A percentile compares a stretch with the other conserved stretches of the same genome.
These are phyloP conservation scores for Lodderomyces metapsilosis DNA, from an alignment of 1,139 yeast genomes.

Conservation along the genomic window DNA sequence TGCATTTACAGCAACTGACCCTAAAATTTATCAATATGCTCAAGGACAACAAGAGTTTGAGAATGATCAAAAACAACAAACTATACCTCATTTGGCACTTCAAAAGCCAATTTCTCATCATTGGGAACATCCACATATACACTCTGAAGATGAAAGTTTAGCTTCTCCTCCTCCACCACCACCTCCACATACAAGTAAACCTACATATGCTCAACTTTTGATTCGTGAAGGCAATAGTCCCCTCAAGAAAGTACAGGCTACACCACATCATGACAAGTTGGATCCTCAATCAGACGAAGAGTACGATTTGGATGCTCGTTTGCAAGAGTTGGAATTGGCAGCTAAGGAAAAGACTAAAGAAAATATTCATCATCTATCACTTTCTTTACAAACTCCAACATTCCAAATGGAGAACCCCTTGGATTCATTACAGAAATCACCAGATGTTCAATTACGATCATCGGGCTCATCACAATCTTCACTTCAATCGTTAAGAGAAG, in stretches of 20 bases:
- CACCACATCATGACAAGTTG: constrained; percentile 40
- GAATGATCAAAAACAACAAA: constrained; percentile 3
- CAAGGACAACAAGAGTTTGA: constrained; percentile 5
- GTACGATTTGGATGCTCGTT: constrained; percentile 36
- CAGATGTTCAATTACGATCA: constrained; percentile 32
- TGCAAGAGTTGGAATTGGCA: constrained; percentile 31
- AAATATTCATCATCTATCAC: constrained; percentile 38
- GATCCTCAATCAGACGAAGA: constrained; percentile 16
- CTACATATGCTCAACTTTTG: constrained; percentile 18
- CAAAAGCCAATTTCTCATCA: constrained; percentile 10
- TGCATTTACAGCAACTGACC: constrained; percentile 33
- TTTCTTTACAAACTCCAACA: constrained; percentile 28
- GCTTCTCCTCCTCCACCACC: constrained; percentile 17
- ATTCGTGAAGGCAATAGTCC: constrained; percentile 10
- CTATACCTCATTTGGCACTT: background rate
- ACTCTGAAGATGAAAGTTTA: constrained; percentile 9
- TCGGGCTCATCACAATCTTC: constrained; percentile 48
- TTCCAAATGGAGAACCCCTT: constrained; percentile 33
- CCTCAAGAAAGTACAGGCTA: background rate
- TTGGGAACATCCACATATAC: constrained; percentile 24
- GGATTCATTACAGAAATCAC: constrained; percentile 26
- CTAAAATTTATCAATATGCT: constrained; percentile 38
- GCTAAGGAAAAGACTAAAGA: constrained; percentile 27
- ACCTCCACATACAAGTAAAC: constrained; percentile 19
- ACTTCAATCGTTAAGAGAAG: constrained; percentile 39